These are phyloP conservation scores for Blastocladiella britannica DNA, from an alignment of 192 early-diverging fungal species.

Conservation along the genomic window DNA sequence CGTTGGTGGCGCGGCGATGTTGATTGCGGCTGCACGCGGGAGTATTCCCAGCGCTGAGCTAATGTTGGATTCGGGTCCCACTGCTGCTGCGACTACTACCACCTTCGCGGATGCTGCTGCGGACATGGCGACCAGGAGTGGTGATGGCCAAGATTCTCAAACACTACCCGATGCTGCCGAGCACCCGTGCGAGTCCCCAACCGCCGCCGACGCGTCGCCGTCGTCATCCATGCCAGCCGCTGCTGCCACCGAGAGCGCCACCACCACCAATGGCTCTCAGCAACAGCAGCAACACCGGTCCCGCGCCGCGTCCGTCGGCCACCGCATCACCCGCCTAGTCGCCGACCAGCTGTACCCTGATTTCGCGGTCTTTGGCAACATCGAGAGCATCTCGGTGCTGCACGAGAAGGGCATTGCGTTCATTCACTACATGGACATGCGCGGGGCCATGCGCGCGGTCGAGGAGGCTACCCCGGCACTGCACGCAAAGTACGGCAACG, in stretches of 20 bases:
- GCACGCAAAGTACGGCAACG: slow-evolving; percentile 35
- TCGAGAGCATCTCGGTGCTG: slow-evolving; percentile 65
- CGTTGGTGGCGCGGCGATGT: too few species aligned
- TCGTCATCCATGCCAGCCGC: slow-evolving; percentile 25
- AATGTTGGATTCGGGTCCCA: slow-evolving; percentile 1
- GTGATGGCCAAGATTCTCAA: too few species aligned
- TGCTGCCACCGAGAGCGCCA: too few species aligned
- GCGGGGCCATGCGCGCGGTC: slow-evolving; percentile 54
- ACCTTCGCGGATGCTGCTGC: too few species aligned
- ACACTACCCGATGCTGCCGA: too few species aligned
- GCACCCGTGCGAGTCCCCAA: neutral
- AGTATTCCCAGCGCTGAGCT: neutral
- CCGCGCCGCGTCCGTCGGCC: too few species aligned
- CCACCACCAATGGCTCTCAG: too few species aligned
- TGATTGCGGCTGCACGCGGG: too few species aligned
- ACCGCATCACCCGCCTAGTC: too few species aligned
- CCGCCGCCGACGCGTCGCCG: neutral
- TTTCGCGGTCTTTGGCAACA: slow-evolving; percentile 67
- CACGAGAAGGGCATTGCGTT: slow-evolving; percentile 67
- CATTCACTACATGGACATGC: slow-evolving; percentile 65
- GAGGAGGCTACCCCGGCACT: slow-evolving; percentile 26
- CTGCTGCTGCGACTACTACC: neutral
- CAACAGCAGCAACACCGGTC: too few species aligned
- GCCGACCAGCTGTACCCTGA: slow-evolving; percentile 51
- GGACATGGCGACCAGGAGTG: too few species aligned